phyloP scores from a whole-genome alignment of 108 stramenopile genomes.

The Cyclotella distinguenda region DNA sequence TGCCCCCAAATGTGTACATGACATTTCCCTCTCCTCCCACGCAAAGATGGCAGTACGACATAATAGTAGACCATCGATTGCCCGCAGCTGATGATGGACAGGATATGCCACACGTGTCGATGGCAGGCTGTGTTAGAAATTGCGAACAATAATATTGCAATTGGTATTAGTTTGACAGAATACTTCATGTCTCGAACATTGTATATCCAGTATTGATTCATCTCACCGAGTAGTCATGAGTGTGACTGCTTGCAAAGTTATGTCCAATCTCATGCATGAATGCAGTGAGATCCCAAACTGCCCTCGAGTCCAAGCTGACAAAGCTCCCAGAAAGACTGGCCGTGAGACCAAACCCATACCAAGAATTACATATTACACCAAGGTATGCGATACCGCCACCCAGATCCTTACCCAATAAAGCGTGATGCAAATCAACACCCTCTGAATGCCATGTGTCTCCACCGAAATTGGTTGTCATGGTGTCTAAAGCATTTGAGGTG shows the following conservation, averaged over 20 bases:
- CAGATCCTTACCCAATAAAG: conserved; percentile 20
- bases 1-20: conserved; percentile 32
- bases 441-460: conserved; percentile 12
- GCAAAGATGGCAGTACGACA: conserved; percentile 35
- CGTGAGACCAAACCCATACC: conserved; percentile 26
- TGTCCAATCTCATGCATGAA: conserved; percentile 33
- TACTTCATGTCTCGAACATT: background rate
- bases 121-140: background rate
- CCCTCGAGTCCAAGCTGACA: background rate
- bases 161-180: no score
- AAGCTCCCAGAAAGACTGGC: conserved; percentile 17
- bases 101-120: background rate
- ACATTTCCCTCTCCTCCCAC: conserved; percentile 17
- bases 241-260: conserved; percentile 2
- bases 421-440: conserved; percentile 31
- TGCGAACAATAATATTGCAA: no score
- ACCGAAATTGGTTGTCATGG: conserved; percentile 8
- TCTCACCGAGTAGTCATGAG: conserved; percentile 5
- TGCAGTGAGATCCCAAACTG: conserved; percentile 27
- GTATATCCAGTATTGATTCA: background rate
- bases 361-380: conserved; percentile 27
- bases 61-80: conserved; percentile 22
- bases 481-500: conserved; percentile 11
- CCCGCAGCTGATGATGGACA: background rate
- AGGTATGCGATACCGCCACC: conserved; percentile 34